A percentile compares a stretch with the other conserved stretches of the same genome.
Conservation (phyloP, 208 protist species). For the Crithidia brevicula region DNA sequence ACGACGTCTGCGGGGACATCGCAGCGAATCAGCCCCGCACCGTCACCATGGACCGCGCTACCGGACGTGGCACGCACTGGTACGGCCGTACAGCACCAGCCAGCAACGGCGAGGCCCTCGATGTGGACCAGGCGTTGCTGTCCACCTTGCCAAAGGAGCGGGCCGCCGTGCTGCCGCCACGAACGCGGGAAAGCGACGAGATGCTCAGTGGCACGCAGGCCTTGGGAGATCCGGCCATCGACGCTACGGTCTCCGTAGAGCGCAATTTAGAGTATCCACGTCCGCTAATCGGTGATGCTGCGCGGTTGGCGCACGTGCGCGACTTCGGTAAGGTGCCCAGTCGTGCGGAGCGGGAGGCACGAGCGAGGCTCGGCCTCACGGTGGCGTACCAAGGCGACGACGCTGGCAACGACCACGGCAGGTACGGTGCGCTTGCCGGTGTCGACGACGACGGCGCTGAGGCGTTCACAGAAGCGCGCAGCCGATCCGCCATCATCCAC, state of each 20-base stretch:
- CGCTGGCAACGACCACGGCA: background rate
- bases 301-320: constrained; percentile 39
- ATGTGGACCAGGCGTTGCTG: constrained; percentile 56
- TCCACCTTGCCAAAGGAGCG: constrained; percentile 49
- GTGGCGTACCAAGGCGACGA: constrained; percentile 19
- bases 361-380: constrained; percentile 14
- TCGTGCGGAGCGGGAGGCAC: constrained; percentile 43
- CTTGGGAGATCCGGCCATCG: constrained; percentile 10
- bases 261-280: constrained; percentile 60
- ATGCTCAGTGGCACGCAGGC: too few relatives aligned
- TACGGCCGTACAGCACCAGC: constrained; percentile 32
- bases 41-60: constrained; percentile 61
- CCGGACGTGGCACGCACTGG: constrained; percentile 65
- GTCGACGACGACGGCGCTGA: constrained; percentile 11
- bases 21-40: constrained; percentile 38
- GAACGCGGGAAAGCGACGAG: constrained; percentile 8
- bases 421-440: background rate
- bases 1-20: constrained; percentile 70
- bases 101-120: constrained; percentile 34
- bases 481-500: constrained; percentile 53
- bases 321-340: constrained; percentile 55
- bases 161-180: constrained; percentile 40
- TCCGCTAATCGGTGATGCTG: constrained; percentile 40
- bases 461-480: constrained; percentile 41
- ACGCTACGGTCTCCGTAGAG: constrained; percentile 67